Percentiles rank a stretch among this genome's conserved stretches.
Evolutionary conservation across 2,329 filamentous ascomycete species (phyloP).

Genomic region (Xylaria sp.): DNA sequence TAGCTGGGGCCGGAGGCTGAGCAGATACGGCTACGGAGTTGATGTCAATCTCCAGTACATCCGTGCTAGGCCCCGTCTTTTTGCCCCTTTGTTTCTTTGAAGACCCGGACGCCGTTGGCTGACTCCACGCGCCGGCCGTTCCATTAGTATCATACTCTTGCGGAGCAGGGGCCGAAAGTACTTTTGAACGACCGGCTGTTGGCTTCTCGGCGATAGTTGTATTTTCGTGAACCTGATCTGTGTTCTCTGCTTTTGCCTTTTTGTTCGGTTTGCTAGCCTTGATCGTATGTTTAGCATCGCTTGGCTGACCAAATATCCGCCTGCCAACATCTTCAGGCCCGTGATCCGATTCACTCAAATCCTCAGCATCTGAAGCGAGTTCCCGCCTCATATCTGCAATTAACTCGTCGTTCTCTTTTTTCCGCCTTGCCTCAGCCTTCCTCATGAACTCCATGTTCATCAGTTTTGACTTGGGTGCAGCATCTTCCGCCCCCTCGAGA

Average conservation of each 20-base stretch:
- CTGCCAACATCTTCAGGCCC: constrained; percentile 69
- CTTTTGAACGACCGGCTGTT: constrained; percentile 31
- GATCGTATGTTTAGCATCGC: constrained; percentile 37
- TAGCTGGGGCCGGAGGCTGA: constrained; percentile 32
- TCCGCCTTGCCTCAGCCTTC: constrained; percentile 79
- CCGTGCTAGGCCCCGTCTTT: constrained; percentile 29
- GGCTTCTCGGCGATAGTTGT: constrained; percentile 41
- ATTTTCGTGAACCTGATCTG: constrained; percentile 50
- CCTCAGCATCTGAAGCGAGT: constrained; percentile 66
- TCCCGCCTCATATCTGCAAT: constrained; percentile 72
- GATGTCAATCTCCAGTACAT: constrained; percentile 40
- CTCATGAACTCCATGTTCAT: constrained; percentile 94
- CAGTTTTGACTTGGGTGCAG: constrained; percentile 68
- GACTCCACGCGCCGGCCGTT: constrained; percentile 42
- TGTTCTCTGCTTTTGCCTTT: constrained; percentile 39
- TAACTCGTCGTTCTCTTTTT: constrained; percentile 80
- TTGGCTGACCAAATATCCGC: constrained; percentile 65
- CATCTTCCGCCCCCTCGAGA: constrained; percentile 53
- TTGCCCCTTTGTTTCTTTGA: constrained; percentile 38
- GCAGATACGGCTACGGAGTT: constrained; percentile 35
- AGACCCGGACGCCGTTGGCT: constrained; percentile 30
- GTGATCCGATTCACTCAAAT: constrained; percentile 56
- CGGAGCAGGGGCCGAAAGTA: constrained; percentile 28
- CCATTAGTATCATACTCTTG: constrained; percentile 25
- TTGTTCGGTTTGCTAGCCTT: constrained; percentile 40